phyloP scores from a whole-genome alignment of 768 basidiomycete genomes.

The Tricholoma flavovirens region DNA sequence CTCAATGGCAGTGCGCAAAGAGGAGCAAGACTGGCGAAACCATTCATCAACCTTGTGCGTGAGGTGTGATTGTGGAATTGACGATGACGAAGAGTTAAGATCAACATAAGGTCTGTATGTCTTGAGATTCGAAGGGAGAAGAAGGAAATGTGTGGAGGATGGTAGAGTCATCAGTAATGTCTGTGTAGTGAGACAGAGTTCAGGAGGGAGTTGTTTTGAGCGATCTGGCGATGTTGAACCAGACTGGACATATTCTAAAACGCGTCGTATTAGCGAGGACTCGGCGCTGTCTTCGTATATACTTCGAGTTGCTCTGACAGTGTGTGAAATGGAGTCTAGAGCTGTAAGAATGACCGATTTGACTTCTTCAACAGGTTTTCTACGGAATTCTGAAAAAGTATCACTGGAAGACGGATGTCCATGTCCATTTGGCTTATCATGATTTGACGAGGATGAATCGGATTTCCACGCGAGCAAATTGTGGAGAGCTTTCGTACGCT shows the following conservation, averaged over 20 bases:
- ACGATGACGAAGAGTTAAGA: constrained; percentile 51
- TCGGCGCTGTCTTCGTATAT: constrained; percentile 44
- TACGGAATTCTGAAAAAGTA: constrained; percentile 19
- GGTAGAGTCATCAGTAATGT: constrained; percentile 66
- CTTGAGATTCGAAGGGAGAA: constrained; percentile 65
- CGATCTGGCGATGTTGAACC: constrained; percentile 27
- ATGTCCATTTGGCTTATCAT: constrained; percentile 30
- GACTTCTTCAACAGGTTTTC: constrained; percentile 42
- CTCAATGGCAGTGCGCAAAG: constrained; percentile 38
- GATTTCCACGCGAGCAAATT: constrained; percentile 33
- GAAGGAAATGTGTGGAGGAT: constrained; percentile 75
- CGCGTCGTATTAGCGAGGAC: constrained; percentile 46
- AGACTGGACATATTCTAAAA: constrained; percentile 59
- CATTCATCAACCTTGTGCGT: constrained; percentile 50
- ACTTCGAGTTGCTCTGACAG: constrained; percentile 48
- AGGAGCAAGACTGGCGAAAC: constrained; percentile 50
- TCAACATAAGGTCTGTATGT: constrained; percentile 87
- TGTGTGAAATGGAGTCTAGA: constrained; percentile 52
- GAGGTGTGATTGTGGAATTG: constrained; percentile 39
- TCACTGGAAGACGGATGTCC: constrained; percentile 15
- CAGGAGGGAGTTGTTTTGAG: constrained; percentile 33
- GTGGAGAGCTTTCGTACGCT: constrained; percentile 59
- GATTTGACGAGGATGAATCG: constrained; percentile 5
- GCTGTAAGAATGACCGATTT: constrained; percentile 46
- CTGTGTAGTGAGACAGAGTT: constrained; percentile 61